phyloP scores from a whole-genome alignment of 306 rosid species.

The Cotoneaster glaucophyllus region DNA sequence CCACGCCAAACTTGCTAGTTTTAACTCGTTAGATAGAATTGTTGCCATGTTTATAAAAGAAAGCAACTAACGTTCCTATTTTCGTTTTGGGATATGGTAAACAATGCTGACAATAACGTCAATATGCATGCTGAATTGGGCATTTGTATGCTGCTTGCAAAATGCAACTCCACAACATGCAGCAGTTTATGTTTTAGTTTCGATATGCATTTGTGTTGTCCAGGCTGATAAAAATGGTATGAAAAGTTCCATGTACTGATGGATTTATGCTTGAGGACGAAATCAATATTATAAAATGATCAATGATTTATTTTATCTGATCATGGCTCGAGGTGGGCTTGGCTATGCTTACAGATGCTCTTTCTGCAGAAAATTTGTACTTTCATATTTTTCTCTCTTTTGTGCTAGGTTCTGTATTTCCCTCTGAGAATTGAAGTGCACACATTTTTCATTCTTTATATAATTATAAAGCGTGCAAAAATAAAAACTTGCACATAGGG shows the following conservation, averaged over 20 bases:
- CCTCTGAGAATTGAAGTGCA: background rate
- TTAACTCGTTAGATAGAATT: background rate
- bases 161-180: background rate
- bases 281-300: background rate
- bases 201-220: background rate
- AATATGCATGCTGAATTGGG: constrained; percentile 3
- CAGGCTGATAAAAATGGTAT: background rate
- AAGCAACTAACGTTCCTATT: background rate
- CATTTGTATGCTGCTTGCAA: background rate
- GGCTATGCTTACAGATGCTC: background rate
- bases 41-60: background rate
- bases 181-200: background rate
- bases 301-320: background rate
- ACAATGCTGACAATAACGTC: background rate
- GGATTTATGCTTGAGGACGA: background rate
- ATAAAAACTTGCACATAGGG: background rate
- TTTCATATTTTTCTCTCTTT: background rate
- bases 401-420: background rate
- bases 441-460: background rate
- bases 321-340: background rate
- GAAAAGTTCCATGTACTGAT: background rate
- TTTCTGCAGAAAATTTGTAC: background rate
- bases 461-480: background rate
- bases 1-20: background rate
- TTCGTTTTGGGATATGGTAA: background rate